A percentile compares a stretch with the other conserved stretches of the same genome.
Evolutionary conservation across 768 basidiomycete species (phyloP).

Genomic region (Suillus lakei): DNA sequence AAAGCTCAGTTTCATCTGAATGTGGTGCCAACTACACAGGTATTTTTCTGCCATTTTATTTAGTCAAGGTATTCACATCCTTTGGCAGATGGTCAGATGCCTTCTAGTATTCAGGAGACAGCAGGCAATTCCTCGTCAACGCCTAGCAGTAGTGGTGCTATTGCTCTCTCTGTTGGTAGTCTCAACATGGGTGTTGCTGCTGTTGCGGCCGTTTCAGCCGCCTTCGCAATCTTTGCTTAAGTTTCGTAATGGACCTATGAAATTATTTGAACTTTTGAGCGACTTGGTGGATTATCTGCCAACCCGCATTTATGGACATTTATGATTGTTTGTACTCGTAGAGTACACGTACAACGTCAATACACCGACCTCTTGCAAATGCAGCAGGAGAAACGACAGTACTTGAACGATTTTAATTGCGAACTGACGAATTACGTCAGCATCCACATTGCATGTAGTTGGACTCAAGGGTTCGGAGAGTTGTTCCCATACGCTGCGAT

Average conservation of each 20-base stretch:
- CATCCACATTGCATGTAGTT: neutral
- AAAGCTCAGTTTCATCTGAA: slow-evolving; percentile 32
- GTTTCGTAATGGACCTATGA: neutral
- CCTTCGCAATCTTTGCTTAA: slow-evolving; percentile 42
- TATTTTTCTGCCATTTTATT: slow-evolving; percentile 31
- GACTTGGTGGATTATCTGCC: neutral
- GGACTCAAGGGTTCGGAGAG: neutral
- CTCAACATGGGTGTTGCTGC: slow-evolving; percentile 31
- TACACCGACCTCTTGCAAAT: neutral
- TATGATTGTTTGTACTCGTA: neutral
- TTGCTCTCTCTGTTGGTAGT: slow-evolving; percentile 24
- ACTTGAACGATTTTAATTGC: neutral
- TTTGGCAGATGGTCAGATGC: slow-evolving; percentile 35
- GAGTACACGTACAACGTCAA: neutral
- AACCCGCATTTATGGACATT: neutral
- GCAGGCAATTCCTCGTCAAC: slow-evolving; percentile 27
- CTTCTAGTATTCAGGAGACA: slow-evolving; percentile 28
- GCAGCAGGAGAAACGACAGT: neutral
- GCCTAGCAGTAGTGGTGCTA: slow-evolving; percentile 23
- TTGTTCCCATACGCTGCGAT: slow-evolving; percentile 4
- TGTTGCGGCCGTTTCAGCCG: slow-evolving; percentile 38
- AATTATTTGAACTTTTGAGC: neutral
- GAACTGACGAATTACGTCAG: neutral
- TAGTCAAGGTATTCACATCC: slow-evolving; percentile 5
- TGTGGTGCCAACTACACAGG: slow-evolving; percentile 61